Evolutionary conservation across 495 filamentous ascomycete genomes (phyloP), one percentile per base, ranked within the genome.

Genomic region (Articulospora tetracladia): DNA sequence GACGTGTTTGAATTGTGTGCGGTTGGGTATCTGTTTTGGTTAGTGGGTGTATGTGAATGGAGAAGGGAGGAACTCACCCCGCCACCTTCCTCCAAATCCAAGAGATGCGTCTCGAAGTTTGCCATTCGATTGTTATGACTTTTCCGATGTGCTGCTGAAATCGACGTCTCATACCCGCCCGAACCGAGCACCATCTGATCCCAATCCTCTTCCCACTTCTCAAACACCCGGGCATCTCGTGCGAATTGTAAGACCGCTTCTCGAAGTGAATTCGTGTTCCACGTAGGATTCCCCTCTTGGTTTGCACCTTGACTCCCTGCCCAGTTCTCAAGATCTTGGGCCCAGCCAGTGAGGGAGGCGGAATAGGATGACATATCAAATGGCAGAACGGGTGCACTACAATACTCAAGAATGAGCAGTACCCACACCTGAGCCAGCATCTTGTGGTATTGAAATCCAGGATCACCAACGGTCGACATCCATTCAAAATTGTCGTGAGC

Each of bases 1-100:
- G 66, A 96, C 83, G 74, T 98, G 95, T 70, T 94, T 96, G 79
- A 91, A 98, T 75, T 97, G 95, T 24, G 89, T 89, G 61, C 94
- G 85, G 68, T 90, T 90, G 28, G 91, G 92, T 26, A 96, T 78
- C 89, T 94, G 61, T 51, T 24, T 30, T 24, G 44, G 34, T 69
- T 49, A 67, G 57, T 41, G 55, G 27, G 52, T 24, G 20, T 10
- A 1, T 59, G 11, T 46, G 17, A 44, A 47, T 28, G n/a, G 0
- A 19, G 32, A 19, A 26, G 49, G 48, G 52, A 32, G 66, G 30
- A 22, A 80, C 85, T 75, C 81, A 95, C 86, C 49, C 93, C 92
- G 46, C 85, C 89, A 48, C 77, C 81, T 36, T 77, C 66, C 22
- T 81, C 81, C 57, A 90, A 66, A 71, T 98, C 94, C 47, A 97